Evolutionary conservation across 2,329 filamentous ascomycete genomes (phyloP).

Genomic region (Fusarium nelsonii): DNA sequence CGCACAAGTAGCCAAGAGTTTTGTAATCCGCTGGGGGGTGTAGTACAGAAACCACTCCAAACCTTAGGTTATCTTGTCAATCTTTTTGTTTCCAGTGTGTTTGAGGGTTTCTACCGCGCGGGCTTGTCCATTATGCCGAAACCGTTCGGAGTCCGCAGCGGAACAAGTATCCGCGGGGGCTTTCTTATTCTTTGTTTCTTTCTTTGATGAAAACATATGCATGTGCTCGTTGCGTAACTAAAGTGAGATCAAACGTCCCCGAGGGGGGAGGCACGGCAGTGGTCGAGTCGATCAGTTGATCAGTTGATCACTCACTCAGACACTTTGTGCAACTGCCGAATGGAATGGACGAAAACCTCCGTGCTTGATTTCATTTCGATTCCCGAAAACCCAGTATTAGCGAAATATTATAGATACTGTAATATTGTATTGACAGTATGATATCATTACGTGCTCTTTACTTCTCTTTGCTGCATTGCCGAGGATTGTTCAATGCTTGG

Average conservation of each 20-base stretch:
- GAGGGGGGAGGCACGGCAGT: conserved; percentile 4
- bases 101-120: conserved; percentile 27
- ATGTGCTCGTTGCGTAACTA: conserved; percentile 22
- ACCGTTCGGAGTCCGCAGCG: conserved; percentile 45
- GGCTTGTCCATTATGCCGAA: conserved; percentile 46
- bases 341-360: conserved; percentile 18
- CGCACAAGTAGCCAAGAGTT: background rate
- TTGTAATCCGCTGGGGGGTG: background rate
- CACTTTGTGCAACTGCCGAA: conserved; percentile 28
- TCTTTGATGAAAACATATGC: background rate
- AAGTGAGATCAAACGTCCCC: background rate
- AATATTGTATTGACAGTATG: conserved; percentile 13
- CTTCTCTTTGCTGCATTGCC: background rate
- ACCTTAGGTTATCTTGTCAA: background rate
- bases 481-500: background rate
- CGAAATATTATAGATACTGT: conserved; percentile 15
- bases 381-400: conserved; percentile 27
- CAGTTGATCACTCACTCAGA: conserved; percentile 12
- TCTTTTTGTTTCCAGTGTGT: conserved; percentile 4
- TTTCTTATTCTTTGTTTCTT: background rate
- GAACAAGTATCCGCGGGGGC: background rate
- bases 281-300: conserved; percentile 27
- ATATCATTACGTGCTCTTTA: conserved; percentile 19
- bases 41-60: background rate
- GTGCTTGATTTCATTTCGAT: conserved; percentile 25